phyloP scores from a whole-genome alignment of 1,284 basidiomycete species.

The Sanghuangporus sanghuang region DNA sequence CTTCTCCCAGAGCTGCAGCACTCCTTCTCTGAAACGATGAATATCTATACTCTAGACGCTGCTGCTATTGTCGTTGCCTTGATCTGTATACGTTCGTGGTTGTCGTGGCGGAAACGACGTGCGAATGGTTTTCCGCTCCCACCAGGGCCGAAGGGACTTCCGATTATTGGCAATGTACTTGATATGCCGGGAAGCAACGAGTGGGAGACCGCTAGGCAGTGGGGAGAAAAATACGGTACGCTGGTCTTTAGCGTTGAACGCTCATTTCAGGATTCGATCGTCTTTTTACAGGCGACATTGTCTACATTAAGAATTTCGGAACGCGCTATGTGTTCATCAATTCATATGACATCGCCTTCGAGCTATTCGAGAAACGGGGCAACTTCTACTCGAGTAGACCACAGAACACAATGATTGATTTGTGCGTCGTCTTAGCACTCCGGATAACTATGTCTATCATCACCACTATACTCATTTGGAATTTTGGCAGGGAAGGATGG shows the following conservation, averaged over 20 bases:
- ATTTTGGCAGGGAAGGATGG: conserved; percentile 7
- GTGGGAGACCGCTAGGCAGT: conserved; percentile 51
- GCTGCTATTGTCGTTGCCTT: not conserved
- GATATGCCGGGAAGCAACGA: conserved; percentile 48
- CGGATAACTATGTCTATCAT: not conserved
- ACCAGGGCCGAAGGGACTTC: conserved; percentile 46
- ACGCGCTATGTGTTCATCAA: conserved; percentile 33
- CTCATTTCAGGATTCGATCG: not conserved
- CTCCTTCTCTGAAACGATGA: too few species aligned
- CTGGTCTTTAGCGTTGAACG: too few species aligned
- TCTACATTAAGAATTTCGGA: conserved; percentile 30
- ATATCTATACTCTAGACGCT: not conserved
- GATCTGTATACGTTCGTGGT: not conserved
- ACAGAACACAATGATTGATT: conserved; percentile 36
- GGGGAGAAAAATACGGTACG: conserved; percentile 32
- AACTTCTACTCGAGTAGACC: conserved; percentile 35
- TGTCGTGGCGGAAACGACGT: not conserved
- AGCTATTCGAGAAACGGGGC: conserved; percentile 37
- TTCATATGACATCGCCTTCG: conserved; percentile 28
- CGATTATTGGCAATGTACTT: conserved; percentile 47
- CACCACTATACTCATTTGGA: not conserved
- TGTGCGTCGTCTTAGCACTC: conserved; percentile 23
- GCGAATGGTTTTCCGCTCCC: conserved; percentile 31
- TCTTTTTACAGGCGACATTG: conserved; percentile 23
- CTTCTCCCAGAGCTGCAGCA: too few species aligned